A percentile compares a stretch with the other conserved stretches of the same genome.
These are phyloP conservation scores for Cenchrus fungigraminus DNA, from an alignment of 176 grass and related monocot species.

Conservation along the genomic window DNA sequence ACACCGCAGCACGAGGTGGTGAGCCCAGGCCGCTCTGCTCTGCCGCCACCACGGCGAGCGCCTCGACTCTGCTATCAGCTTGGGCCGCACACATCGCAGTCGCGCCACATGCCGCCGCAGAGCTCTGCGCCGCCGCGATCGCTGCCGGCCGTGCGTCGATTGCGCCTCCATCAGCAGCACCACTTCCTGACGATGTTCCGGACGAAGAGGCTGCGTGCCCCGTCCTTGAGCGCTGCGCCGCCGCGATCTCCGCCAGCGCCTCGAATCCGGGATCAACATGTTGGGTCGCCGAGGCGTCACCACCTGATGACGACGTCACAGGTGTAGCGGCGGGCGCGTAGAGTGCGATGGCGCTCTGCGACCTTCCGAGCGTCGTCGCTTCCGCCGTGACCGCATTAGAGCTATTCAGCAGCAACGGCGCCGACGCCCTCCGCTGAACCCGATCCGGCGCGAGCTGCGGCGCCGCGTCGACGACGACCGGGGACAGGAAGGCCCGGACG, in stretches of 20 bases:
- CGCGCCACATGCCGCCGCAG: background rate
- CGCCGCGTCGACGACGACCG: too few relatives aligned
- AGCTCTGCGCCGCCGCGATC: background rate
- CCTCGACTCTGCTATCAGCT: background rate
- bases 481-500: background rate
- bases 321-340: background rate
- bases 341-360: background rate
- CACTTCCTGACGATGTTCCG: background rate
- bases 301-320: background rate
- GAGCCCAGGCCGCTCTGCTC: too few relatives aligned
- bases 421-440: background rate
- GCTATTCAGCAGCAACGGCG: background rate
- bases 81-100: background rate
- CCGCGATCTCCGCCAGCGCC: conserved; percentile 5
- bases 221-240: background rate
- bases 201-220: background rate
- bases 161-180: background rate
- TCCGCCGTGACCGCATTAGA: background rate
- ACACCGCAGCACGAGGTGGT: too few relatives aligned
- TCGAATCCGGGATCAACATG: background rate
- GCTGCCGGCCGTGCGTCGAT: background rate
- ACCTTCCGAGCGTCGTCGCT: background rate
- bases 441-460: background rate
- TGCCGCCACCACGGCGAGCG: background rate
- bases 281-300: background rate